These are phyloP conservation scores for Daphne laureola DNA, from an alignment of 441 rosid species.

Conservation along the genomic window DNA sequence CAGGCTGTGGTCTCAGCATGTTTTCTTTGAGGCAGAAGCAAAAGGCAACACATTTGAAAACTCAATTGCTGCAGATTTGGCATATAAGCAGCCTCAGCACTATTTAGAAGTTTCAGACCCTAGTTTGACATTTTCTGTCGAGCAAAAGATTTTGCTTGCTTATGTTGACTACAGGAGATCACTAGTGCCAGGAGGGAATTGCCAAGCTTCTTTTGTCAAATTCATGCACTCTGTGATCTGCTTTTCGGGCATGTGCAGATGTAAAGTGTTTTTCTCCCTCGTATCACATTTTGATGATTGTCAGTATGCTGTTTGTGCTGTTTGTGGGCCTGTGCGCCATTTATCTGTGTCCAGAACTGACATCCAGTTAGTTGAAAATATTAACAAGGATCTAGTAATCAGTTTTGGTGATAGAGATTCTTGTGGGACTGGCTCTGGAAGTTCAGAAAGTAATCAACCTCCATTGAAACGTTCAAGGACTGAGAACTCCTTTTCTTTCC, in stretches of 20 bases:
- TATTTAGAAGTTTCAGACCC: conserved; percentile 15
- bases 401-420: conserved; percentile 9
- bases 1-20: conserved; percentile 11
- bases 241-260: conserved; percentile 18
- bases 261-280: conserved; percentile 15
- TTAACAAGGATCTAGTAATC: conserved; percentile 1
- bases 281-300: conserved; percentile 29
- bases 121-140: conserved; percentile 3
- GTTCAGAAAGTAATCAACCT: conserved; percentile 18
- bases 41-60: conserved; percentile 4
- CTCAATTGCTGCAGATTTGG: conserved; percentile 8
- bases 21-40: conserved; percentile 9
- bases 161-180: conserved; percentile 24
- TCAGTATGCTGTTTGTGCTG: conserved; percentile 14
- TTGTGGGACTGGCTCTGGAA: conserved; percentile 7
- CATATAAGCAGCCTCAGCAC: conserved; percentile 13
- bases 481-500: conserved; percentile 13
- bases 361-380: conserved; percentile 9
- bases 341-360: not conserved
- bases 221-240: conserved; percentile 28
- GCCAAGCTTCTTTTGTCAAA: conserved; percentile 21
- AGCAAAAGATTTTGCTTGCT: conserved; percentile 19
- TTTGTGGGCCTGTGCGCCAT: conserved; percentile 22
- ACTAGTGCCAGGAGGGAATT: conserved; percentile 4
- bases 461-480: conserved; percentile 28